Percentiles rank a stretch among this genome's conserved stretches.
These are phyloP conservation scores for Puccinia sorghi DNA, from an alignment of 1,284 basidiomycete species.

Conservation along the genomic window DNA sequence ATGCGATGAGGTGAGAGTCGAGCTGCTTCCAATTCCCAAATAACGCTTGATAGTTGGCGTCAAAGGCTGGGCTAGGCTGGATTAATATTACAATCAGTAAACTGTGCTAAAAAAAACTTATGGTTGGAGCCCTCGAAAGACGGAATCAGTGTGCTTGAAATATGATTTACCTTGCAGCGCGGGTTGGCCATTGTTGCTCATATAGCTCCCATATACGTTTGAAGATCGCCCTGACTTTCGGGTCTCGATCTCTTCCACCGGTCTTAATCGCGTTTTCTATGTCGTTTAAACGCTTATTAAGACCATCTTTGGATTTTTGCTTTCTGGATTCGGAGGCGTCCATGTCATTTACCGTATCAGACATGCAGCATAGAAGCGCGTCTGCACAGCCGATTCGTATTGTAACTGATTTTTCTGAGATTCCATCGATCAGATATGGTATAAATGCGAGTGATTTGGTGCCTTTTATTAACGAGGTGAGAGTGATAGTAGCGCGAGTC, in stretches of 20 bases:
- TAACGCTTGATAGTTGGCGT: conserved; percentile 76
- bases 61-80: conserved; percentile 71
- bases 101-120: background rate
- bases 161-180: conserved; percentile 67
- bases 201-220: conserved; percentile 75
- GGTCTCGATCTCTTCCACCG: conserved; percentile 72
- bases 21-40: conserved; percentile 58
- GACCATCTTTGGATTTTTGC: conserved; percentile 68
- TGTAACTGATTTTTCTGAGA: conserved; percentile 69
- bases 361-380: conserved; percentile 60
- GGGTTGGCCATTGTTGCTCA: conserved; percentile 67
- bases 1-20: conserved; percentile 25
- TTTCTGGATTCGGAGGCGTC: conserved; percentile 51
- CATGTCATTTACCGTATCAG: conserved; percentile 48
- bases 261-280: conserved; percentile 70
- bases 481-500: conserved; percentile 66
- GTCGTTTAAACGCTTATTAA: conserved; percentile 65
- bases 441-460: conserved; percentile 72
- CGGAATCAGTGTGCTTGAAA: background rate
- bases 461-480: conserved; percentile 67
- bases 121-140: background rate
- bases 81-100: conserved; percentile 24
- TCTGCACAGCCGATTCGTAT: conserved; percentile 69
- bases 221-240: conserved; percentile 70
- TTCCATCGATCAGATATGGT: conserved; percentile 65